These are phyloP conservation scores for Calonectria ilicicola DNA, from an alignment of 2,329 filamentous ascomycete species.

Conservation along the genomic window DNA sequence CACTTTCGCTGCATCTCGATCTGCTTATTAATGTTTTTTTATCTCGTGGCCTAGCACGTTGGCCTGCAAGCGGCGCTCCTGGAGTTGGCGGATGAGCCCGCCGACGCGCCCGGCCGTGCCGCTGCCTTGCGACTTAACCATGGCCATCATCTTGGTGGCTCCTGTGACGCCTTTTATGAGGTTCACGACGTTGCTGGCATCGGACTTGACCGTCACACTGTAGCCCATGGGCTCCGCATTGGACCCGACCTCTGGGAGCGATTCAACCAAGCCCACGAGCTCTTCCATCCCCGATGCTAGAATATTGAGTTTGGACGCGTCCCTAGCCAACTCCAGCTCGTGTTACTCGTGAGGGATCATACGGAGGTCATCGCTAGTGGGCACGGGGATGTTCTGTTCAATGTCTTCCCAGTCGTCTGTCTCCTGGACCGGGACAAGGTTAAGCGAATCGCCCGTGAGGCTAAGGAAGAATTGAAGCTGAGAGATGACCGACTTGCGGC, in stretches of 20 bases:
- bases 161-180: neutral
- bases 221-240: neutral
- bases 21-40: conserved; percentile 24
- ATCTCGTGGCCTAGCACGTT: conserved; percentile 23
- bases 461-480: too few species aligned
- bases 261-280: too few species aligned
- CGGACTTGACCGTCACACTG: neutral
- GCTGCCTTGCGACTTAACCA: neutral
- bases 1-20: conserved; percentile 4
- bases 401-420: too few species aligned
- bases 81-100: neutral
- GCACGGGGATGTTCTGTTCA: too few species aligned
- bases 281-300: too few species aligned
- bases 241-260: neutral
- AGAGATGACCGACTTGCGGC: too few species aligned
- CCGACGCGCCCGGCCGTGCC: neutral
- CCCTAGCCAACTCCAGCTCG: too few species aligned
- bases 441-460: too few species aligned
- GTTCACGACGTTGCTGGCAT: neutral
- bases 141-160: neutral
- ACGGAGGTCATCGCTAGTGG: too few species aligned
- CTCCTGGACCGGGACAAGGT: too few species aligned
- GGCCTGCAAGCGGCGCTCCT: conserved; percentile 17
- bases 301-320: too few species aligned
- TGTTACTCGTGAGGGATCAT: too few species aligned